A percentile compares a stretch with the other conserved stretches of the same genome.
phyloP scores from a whole-genome alignment of 768 basidiomycete genomes.

The Sporobolomyces roseus region DNA sequence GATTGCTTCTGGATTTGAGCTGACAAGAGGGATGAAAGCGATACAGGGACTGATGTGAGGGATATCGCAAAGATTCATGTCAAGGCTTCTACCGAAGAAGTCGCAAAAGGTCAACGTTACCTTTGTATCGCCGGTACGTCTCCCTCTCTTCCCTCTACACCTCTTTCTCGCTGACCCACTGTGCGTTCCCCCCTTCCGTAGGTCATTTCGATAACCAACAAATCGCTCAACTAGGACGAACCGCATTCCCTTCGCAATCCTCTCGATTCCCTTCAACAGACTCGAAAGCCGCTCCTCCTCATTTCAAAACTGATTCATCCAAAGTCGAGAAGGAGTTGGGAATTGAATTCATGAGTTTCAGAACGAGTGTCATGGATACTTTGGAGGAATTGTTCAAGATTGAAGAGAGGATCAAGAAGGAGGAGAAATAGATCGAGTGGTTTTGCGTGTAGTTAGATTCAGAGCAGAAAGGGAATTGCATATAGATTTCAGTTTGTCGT shows the following conservation, averaged over 20 bases:
- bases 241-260: constrained; percentile 29
- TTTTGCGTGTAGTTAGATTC: too few species aligned
- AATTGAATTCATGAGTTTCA: constrained; percentile 32
- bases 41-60: constrained; percentile 11
- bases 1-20: too few species aligned
- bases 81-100: constrained; percentile 23
- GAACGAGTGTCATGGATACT: constrained; percentile 26
- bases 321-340: constrained; percentile 33
- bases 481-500: too few species aligned
- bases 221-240: constrained; percentile 18
- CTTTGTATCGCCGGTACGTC: constrained; percentile 26
- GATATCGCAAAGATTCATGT: constrained; percentile 39
- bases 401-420: constrained; percentile 34
- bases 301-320: constrained; percentile 31
- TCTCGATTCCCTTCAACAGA: constrained; percentile 19
- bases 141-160: too few species aligned
- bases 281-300: constrained; percentile 8
- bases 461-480: too few species aligned
- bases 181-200: background rate
- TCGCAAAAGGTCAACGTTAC: constrained; percentile 33
- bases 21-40: too few species aligned
- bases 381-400: constrained; percentile 20
- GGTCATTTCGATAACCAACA: constrained; percentile 27
- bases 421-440: constrained; percentile 7
- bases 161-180: background rate